Conservation (phyloP, 2,329 filamentous ascomycete genomes). For the Harringtonia lauricola region DNA sequence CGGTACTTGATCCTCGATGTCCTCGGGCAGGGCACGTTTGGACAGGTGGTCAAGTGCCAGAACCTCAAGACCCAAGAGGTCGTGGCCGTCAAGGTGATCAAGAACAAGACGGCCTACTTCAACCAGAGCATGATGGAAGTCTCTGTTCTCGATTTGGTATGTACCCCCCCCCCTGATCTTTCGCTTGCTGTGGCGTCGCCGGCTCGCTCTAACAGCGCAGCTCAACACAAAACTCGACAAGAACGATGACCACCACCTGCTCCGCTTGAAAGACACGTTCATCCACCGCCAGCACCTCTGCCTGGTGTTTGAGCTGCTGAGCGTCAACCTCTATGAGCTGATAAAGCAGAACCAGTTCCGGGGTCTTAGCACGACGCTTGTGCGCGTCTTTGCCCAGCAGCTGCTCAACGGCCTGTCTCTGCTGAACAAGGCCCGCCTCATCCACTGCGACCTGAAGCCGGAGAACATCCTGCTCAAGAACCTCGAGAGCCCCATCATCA, state of each 20-base stretch:
- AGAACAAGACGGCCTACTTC: constrained; percentile 98
- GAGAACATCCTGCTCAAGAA: constrained; percentile 98
- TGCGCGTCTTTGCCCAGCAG: constrained; percentile 95
- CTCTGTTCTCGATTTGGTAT: constrained; percentile 85
- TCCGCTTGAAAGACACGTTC: constrained; percentile 93
- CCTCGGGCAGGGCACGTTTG: constrained; percentile 92
- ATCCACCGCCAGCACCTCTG: constrained; percentile 96
- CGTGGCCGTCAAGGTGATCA: constrained; percentile 97
- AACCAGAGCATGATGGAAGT: constrained; percentile 99
- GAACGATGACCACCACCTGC: constrained; percentile 93
- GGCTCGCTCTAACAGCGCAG: constrained; percentile 29
- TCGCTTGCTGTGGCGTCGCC: background rate
- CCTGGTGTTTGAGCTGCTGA: constrained; percentile 89
- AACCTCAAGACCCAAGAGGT: constrained; percentile 98
- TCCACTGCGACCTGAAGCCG: constrained; percentile 96
- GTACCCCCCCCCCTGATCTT: constrained; percentile 15
- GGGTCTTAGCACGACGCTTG: constrained; percentile 89
- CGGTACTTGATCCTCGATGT: constrained; percentile 96
- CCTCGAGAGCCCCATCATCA: constrained; percentile 97
- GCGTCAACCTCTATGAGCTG: constrained; percentile 94
- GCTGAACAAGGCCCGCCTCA: constrained; percentile 90
- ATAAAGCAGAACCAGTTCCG: constrained; percentile 99
- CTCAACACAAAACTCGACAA: constrained; percentile 98
- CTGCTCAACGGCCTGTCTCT: constrained; percentile 84
- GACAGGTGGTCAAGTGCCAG: constrained; percentile 97